Evolutionary conservation across 176 grass and related monocot genomes (phyloP).

Genomic region (Poa annua): DNA sequence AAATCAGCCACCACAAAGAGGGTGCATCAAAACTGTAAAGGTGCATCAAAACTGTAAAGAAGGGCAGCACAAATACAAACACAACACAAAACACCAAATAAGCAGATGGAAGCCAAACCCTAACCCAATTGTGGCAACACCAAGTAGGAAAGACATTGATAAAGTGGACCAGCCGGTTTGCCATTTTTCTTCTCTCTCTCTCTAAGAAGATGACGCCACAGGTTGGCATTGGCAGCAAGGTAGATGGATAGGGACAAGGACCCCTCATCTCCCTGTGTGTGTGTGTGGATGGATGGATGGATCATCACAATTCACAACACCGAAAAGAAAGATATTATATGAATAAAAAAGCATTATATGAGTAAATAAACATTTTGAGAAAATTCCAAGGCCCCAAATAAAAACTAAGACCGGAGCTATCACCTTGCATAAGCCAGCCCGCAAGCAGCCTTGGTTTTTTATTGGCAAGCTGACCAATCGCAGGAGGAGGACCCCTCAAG

Average conservation of each 20-base stretch:
- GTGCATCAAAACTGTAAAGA: not conserved
- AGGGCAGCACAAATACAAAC: not conserved
- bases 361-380: not conserved
- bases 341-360: not conserved
- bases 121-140: conserved; percentile 28
- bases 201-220: conserved; percentile 35
- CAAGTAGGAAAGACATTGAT: conserved; percentile 9
- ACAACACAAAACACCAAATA: not conserved
- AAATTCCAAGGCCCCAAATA: conserved; percentile 16
- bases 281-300: conserved; percentile 8
- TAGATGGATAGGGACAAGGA: conserved; percentile 55
- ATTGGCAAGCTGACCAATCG: conserved; percentile 46
- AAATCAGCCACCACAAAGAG: conserved; percentile 27
- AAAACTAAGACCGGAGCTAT: conserved; percentile 40
- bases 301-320: conserved; percentile 36
- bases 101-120: not conserved
- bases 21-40: not conserved
- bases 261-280: not conserved
- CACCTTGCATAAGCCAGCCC: conserved; percentile 7
- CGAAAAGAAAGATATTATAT: not conserved
- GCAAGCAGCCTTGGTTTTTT: conserved; percentile 33
- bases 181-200: not conserved
- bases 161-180: conserved; percentile 32
- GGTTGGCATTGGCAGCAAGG: conserved; percentile 54
- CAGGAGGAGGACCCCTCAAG: conserved; percentile 17